phyloP scores from a whole-genome alignment of 2,329 filamentous ascomycete genomes.

The Cercospora zeae-maydis region DNA sequence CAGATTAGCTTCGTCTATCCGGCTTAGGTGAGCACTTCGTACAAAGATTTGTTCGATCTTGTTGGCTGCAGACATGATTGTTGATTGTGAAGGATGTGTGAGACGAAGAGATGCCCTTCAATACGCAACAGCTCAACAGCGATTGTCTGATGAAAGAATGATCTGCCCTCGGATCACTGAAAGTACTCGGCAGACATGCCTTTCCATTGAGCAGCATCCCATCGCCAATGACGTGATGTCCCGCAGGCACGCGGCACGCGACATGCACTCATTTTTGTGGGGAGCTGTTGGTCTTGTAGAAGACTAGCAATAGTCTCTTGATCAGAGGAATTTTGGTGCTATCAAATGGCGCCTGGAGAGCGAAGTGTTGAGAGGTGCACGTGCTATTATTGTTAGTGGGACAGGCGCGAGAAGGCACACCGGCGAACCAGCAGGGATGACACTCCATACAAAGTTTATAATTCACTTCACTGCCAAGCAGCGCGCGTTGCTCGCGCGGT shows the following conservation, averaged over 20 bases:
- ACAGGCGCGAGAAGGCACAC: neutral
- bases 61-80: conserved; percentile 17
- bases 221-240: neutral
- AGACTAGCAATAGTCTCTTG: neutral
- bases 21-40: neutral
- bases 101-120: neutral
- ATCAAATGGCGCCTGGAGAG: neutral
- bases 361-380: neutral
- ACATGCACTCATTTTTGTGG: neutral
- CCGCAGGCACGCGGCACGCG: neutral
- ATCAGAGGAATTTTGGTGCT: neutral
- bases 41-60: conserved; percentile 37
- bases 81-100: neutral
- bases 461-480: neutral
- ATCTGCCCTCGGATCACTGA: neutral
- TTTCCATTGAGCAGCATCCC: neutral
- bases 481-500: neutral
- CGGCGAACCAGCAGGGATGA: neutral
- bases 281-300: neutral
- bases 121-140: neutral
- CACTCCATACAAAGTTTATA: neutral
- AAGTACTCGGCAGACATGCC: neutral
- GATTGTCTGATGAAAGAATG: neutral
- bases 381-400: neutral
- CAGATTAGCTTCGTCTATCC: neutral